Evolutionary conservation across 164 flowering plant genomes (phyloP).

Genomic region (Saururus chinensis): DNA sequence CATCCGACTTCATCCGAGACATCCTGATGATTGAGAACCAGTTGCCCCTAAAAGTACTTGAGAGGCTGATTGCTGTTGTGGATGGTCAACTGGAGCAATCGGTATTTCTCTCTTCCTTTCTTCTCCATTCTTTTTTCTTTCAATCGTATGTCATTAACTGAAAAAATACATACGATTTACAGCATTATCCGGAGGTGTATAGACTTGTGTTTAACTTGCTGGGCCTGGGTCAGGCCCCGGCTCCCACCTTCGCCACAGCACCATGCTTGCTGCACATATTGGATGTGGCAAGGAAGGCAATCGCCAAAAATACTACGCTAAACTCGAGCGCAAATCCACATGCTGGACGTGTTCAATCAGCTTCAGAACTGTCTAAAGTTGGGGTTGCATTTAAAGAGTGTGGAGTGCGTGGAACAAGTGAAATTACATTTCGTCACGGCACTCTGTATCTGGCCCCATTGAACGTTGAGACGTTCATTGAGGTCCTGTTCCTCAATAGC

Average conservation of each 20-base stretch:
- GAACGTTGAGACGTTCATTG: not conserved
- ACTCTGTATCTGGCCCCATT: not conserved
- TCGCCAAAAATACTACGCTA: not conserved
- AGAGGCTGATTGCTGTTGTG: conserved; percentile 11
- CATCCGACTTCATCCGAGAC: conserved; percentile 49
- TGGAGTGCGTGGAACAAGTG: not conserved
- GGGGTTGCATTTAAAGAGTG: not conserved
- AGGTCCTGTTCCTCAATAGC: not conserved
- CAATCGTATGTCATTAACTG: too few relatives aligned
- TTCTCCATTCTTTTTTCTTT: not conserved
- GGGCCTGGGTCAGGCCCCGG: not conserved
- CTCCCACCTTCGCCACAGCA: too few relatives aligned
- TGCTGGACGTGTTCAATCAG: not conserved
- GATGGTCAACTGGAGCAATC: not conserved
- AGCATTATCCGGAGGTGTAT: not conserved
- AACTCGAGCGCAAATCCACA: not conserved
- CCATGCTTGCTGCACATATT: not conserved
- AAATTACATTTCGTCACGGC: not conserved
- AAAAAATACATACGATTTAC: not conserved
- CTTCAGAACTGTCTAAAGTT: not conserved
- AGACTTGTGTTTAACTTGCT: not conserved
- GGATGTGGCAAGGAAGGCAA: not conserved
- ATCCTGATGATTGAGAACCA: conserved; percentile 72
- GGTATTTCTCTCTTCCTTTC: not conserved
- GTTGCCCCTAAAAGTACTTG: conserved; percentile 43